phyloP scores from a whole-genome alignment of 352 stramenopile genomes.

The Globisporangium carolinianum region DNA sequence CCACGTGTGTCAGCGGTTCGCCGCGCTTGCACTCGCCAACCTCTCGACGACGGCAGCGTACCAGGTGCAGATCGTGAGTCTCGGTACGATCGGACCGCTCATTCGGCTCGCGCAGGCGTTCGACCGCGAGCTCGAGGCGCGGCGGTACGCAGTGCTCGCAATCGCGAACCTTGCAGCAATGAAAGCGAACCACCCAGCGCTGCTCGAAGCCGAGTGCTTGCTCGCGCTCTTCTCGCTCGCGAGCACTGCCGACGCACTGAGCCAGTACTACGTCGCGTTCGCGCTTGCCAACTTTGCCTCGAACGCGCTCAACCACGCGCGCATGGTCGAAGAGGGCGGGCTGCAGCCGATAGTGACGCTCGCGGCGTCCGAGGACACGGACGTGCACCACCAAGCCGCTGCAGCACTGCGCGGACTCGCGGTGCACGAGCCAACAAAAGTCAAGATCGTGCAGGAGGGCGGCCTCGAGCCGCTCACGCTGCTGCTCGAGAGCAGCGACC shows the following conservation, averaged over 20 bases:
- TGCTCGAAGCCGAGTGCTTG: conserved; percentile 90
- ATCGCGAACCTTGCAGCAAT: conserved; percentile 94
- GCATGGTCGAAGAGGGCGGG: conserved; percentile 93
- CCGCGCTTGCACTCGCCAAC: conserved; percentile 91
- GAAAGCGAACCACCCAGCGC: conserved; percentile 90
- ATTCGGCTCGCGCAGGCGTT: conserved; percentile 83
- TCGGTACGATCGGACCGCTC: conserved; percentile 89
- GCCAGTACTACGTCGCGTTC: conserved; percentile 94
- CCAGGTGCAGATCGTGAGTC: conserved; percentile 93
- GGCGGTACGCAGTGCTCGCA: conserved; percentile 91
- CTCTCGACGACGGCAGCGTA: conserved; percentile 90
- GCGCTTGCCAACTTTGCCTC: conserved; percentile 94
- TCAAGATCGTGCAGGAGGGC: conserved; percentile 96
- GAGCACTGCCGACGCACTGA: conserved; percentile 90
- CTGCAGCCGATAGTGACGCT: conserved; percentile 95
- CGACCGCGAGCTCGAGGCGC: conserved; percentile 89
- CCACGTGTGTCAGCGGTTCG: conserved; percentile 92
- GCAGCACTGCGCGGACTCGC: conserved; percentile 91
- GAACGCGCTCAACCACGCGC: conserved; percentile 88
- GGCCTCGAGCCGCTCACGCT: conserved; percentile 91
- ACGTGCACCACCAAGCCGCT: conserved; percentile 93
- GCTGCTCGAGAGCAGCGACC: conserved; percentile 85
- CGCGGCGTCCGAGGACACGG: conserved; percentile 84
- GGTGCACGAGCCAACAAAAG: conserved; percentile 88
- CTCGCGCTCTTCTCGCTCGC: conserved; percentile 91